Percentiles rank a stretch among this genome's conserved stretches.
phyloP scores from a whole-genome alignment of 495 filamentous ascomycete genomes.

The Neurospora cerealis region DNA sequence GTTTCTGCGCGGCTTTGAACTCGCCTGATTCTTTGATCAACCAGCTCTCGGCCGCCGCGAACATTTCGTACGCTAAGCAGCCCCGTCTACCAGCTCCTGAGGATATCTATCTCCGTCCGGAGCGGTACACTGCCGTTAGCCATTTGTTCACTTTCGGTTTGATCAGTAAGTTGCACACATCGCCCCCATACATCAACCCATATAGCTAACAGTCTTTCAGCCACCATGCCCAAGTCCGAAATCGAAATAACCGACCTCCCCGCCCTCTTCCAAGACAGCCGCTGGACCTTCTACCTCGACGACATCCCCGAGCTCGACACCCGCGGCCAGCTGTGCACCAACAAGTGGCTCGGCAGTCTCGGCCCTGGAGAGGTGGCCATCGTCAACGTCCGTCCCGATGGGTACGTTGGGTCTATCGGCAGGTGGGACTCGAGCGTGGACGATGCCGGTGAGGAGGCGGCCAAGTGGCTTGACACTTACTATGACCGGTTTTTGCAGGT shows the following conservation, averaged over 20 bases:
- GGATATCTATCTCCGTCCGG: constrained; percentile 49
- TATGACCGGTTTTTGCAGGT: constrained; percentile 45
- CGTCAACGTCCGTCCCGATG: constrained; percentile 56
- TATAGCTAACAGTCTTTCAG: constrained; percentile 21
- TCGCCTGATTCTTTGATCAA: constrained; percentile 35
- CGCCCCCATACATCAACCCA: background rate
- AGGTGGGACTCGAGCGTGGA: constrained; percentile 39
- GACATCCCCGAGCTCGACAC: constrained; percentile 40
- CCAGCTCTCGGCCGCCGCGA: constrained; percentile 36
- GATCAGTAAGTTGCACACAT: constrained; percentile 28
- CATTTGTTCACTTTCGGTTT: constrained; percentile 50
- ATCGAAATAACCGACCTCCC: constrained; percentile 56
- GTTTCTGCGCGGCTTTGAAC: constrained; percentile 37
- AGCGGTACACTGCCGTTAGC: constrained; percentile 51
- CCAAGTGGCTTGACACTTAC: constrained; percentile 49
- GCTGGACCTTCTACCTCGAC: constrained; percentile 64
- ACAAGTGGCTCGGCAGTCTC: constrained; percentile 54
- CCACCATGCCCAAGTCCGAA: constrained; percentile 42
- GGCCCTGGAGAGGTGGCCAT: constrained; percentile 41
- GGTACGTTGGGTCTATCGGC: constrained; percentile 52
- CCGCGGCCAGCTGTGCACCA: constrained; percentile 39
- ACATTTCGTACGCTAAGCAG: constrained; percentile 42
- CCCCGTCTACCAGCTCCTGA: constrained; percentile 36
- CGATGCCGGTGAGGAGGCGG: constrained; percentile 35
- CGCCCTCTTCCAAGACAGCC: constrained; percentile 41